phyloP scores from a whole-genome alignment of 352 stramenopile genomes.

The Globisporangium recalcitrans region DNA sequence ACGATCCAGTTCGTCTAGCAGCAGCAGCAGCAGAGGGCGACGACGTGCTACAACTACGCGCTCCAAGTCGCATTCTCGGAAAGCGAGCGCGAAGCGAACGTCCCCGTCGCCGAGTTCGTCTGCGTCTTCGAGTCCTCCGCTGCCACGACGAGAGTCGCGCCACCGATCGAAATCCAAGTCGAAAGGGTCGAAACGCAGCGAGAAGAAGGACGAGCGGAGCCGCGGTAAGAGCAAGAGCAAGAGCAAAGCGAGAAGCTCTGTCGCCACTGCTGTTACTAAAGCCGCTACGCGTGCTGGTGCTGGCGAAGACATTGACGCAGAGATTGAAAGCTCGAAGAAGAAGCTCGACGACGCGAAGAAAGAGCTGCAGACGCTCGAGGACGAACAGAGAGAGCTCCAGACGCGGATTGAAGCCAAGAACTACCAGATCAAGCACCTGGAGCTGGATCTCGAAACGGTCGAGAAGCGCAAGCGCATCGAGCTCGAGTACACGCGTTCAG shows the following conservation, averaged over 20 bases:
- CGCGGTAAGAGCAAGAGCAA: conserved; percentile 25
- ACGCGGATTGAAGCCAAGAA: conserved; percentile 44
- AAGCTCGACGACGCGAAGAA: conserved; percentile 40
- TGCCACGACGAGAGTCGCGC: neutral
- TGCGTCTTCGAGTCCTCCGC: neutral
- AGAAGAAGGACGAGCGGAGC: conserved; percentile 19
- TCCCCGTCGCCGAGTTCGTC: conserved; percentile 14
- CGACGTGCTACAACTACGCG: neutral
- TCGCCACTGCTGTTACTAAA: neutral
- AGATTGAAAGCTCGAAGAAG: conserved; percentile 38
- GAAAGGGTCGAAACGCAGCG: neutral
- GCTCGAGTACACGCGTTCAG: conserved; percentile 20
- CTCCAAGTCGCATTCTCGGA: conserved; percentile 11
- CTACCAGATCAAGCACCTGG: conserved; percentile 61
- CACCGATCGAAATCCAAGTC: conserved; percentile 13
- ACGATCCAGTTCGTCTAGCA: neutral
- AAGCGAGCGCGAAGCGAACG: conserved; percentile 21
- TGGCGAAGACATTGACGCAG: conserved; percentile 41
- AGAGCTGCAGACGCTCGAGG: conserved; percentile 36
- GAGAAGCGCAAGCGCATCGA: conserved; percentile 49
- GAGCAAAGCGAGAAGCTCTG: conserved; percentile 3
- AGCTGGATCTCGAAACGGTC: conserved; percentile 57
- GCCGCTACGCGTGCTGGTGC: neutral
- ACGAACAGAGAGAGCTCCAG: conserved; percentile 30
- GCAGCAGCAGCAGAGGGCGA: neutral